phyloP scores from a whole-genome alignment of 345 rosid genomes.

The Mercurialis annua region DNA sequence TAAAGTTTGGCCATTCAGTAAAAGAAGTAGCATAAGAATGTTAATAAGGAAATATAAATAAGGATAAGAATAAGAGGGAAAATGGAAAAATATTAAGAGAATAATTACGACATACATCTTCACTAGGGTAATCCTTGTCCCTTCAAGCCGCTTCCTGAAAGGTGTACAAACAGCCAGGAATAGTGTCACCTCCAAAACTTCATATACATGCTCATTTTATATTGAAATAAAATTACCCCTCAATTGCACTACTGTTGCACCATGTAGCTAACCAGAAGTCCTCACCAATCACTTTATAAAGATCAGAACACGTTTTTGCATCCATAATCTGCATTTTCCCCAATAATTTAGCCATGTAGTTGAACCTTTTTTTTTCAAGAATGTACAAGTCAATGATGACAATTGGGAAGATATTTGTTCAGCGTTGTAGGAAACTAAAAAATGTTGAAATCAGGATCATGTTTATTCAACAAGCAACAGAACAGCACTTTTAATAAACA shows the following conservation, averaged over 20 bases:
- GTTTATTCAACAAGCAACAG: background rate
- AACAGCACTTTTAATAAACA: background rate
- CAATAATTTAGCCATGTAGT: slow-evolving; percentile 6
- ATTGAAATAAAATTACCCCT: slow-evolving; percentile 52
- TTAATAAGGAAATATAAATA: background rate
- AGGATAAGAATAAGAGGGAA: background rate
- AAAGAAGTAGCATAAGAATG: background rate
- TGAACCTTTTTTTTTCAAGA: background rate
- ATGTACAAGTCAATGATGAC: background rate
- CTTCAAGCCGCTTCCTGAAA: slow-evolving; percentile 89
- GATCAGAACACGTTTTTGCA: slow-evolving; percentile 75
- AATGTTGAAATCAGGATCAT: background rate
- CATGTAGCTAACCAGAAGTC: slow-evolving; percentile 97
- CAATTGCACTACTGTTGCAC: slow-evolving; percentile 75
- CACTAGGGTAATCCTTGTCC: slow-evolving; percentile 82
- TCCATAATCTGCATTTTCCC: slow-evolving; percentile 52
- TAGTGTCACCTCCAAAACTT: slow-evolving; percentile 15
- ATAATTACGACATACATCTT: slow-evolving; percentile 42
- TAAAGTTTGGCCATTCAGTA: background rate
- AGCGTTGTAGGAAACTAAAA: background rate
- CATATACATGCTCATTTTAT: slow-evolving; percentile 16
- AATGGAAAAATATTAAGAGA: background rate
- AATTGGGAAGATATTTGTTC: background rate
- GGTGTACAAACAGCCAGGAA: slow-evolving; percentile 22
- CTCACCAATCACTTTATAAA: slow-evolving; percentile 77